These are phyloP conservation scores for Phaeosphaeriaceae sp. DNA, from an alignment of 2,329 filamentous ascomycete species.

Conservation along the genomic window DNA sequence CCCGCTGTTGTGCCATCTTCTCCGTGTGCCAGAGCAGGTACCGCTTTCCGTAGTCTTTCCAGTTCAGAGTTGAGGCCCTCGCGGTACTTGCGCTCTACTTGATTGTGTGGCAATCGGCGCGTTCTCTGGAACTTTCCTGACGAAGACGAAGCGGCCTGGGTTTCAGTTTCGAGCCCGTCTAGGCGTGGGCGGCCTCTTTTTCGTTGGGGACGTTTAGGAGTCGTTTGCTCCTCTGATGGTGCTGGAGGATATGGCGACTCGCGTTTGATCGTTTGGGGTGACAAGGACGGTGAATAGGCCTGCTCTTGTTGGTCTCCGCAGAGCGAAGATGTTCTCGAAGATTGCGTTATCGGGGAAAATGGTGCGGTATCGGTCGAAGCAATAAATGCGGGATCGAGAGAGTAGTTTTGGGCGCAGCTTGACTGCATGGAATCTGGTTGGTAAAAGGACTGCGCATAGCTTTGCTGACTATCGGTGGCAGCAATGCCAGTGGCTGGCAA, in stretches of 20 bases:
- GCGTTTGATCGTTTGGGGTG: conserved; percentile 38
- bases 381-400: conserved; percentile 23
- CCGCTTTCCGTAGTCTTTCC: conserved; percentile 36
- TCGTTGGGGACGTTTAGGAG: conserved; percentile 33
- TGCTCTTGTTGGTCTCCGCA: conserved; percentile 37
- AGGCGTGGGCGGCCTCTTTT: conserved; percentile 43
- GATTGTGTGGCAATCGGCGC: conserved; percentile 44
- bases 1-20: conserved; percentile 33
- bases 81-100: conserved; percentile 44
- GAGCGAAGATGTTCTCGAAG: conserved; percentile 43
- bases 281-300: conserved; percentile 32
- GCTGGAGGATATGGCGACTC: conserved; percentile 32
- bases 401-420: conserved; percentile 23
- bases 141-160: conserved; percentile 21
- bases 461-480: conserved; percentile 15
- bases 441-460: conserved; percentile 25
- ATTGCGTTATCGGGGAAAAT: conserved; percentile 22
- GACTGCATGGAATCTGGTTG: conserved; percentile 14
- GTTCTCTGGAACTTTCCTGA: conserved; percentile 24
- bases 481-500: conserved; percentile 21
- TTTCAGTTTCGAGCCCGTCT: conserved; percentile 26
- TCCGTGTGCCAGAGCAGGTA: conserved; percentile 40
- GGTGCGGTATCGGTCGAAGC: conserved; percentile 21
- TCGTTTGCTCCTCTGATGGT: conserved; percentile 25
- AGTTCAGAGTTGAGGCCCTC: conserved; percentile 39